These are phyloP conservation scores for Hypsizygus marmoreus DNA, from an alignment of 768 basidiomycete genomes.

Conservation along the genomic window DNA sequence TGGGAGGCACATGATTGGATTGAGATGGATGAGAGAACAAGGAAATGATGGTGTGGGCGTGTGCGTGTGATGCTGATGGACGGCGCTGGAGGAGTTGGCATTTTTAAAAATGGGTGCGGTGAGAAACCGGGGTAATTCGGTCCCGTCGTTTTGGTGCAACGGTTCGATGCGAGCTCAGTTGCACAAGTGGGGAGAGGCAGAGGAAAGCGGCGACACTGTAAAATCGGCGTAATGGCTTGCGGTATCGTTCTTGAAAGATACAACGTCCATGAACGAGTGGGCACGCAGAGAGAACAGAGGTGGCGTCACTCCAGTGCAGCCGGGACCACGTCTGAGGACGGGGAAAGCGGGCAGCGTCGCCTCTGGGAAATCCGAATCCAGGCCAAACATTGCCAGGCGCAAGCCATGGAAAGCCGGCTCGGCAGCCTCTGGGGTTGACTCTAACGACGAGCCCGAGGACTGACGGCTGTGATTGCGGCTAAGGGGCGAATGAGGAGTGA, in stretches of 20 bases:
- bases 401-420: constrained; percentile 40
- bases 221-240: constrained; percentile 24
- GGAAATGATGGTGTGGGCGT: constrained; percentile 12
- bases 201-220: constrained; percentile 36
- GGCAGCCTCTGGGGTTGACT: constrained; percentile 56
- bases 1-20: constrained; percentile 15
- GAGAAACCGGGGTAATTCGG: constrained; percentile 1
- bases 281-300: constrained; percentile 17
- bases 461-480: constrained; percentile 42
- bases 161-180: constrained; percentile 34
- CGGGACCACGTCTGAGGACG: constrained; percentile 1
- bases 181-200: constrained; percentile 48
- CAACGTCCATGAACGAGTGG: constrained; percentile 13
- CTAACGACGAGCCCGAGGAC: constrained; percentile 54
- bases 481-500: constrained; percentile 54
- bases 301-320: constrained; percentile 8
- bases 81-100: constrained; percentile 12
- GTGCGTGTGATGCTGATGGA: constrained; percentile 12
- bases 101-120: constrained; percentile 7
- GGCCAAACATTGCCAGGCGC: constrained; percentile 37
- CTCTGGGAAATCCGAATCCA: constrained; percentile 9
- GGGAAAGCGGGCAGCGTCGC: constrained; percentile 10
- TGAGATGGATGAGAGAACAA: constrained; percentile 8
- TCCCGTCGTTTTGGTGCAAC: constrained; percentile 7
- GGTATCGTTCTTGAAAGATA: constrained; percentile 19